phyloP scores from a whole-genome alignment of 2,329 filamentous ascomycete species.

The Aspergillus calidoustus region DNA sequence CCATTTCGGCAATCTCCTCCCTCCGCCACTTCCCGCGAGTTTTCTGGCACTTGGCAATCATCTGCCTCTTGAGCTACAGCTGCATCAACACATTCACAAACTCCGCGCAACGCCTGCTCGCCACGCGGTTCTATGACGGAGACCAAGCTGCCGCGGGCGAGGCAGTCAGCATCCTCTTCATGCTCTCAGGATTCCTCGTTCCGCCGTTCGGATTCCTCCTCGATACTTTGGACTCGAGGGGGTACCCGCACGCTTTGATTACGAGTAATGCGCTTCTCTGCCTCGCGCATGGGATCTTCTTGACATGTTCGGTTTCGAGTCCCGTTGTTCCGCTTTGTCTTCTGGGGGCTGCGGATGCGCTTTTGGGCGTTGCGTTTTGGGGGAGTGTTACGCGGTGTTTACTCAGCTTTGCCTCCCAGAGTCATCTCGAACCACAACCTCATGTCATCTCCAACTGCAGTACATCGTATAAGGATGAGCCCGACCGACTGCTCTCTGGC shows the following conservation, averaged over 20 bases:
- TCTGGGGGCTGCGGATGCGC: conserved; percentile 1
- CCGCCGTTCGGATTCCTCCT: conserved; percentile 5
- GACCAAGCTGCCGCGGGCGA: conserved; percentile 6
- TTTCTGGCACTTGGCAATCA: conserved; percentile 10
- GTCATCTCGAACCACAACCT: not conserved
- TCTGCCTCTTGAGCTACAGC: conserved; percentile 9
- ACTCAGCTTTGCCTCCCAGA: not conserved
- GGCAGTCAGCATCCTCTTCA: not conserved
- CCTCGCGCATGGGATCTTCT: not conserved
- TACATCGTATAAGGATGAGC: not conserved
- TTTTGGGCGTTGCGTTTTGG: conserved; percentile 4
- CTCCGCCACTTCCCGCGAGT: conserved; percentile 1
- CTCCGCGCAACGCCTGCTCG: conserved; percentile 15
- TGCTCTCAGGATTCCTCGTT: conserved; percentile 4
- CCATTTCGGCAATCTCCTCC: not conserved
- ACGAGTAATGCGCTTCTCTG: not conserved
- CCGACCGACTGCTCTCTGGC: not conserved
- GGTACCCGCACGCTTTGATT: not conserved
- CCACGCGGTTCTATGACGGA: conserved; percentile 1
- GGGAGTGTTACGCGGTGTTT: conserved; percentile 5
- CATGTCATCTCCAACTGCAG: no score
- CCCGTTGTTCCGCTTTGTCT: conserved; percentile 2
- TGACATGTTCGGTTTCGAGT: not conserved
- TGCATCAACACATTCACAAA: conserved; percentile 11
- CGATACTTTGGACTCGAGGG: not conserved